Conservation (phyloP, 768 basidiomycete species). For the Phylloporus scabripes region DNA sequence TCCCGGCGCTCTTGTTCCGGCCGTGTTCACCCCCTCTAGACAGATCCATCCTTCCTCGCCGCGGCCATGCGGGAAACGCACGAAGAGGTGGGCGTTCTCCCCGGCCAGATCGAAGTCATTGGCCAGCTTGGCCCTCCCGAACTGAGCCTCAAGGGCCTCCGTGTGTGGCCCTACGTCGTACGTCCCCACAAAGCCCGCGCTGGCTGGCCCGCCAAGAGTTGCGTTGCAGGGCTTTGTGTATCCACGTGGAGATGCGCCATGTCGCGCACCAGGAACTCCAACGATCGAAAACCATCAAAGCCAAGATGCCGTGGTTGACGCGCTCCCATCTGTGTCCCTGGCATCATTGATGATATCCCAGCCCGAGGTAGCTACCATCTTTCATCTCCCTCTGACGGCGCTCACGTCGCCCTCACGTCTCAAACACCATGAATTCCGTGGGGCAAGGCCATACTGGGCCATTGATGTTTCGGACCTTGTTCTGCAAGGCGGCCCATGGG, state of each 20-base stretch:
- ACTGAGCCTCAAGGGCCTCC: conserved; percentile 49
- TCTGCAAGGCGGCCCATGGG: conserved; percentile 26
- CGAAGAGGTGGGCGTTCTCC: conserved; percentile 64
- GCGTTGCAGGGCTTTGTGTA: conserved; percentile 36
- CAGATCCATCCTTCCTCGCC: conserved; percentile 46
- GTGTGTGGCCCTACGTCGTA: conserved; percentile 77
- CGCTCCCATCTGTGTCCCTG: conserved; percentile 59
- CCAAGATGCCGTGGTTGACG: neutral
- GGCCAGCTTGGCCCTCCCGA: conserved; percentile 63
- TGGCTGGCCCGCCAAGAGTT: neutral
- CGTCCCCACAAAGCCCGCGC: conserved; percentile 23
- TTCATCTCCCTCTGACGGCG: conserved; percentile 62
- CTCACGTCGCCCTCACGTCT: conserved; percentile 45
- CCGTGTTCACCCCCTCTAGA: conserved; percentile 29
- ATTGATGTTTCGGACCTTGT: conserved; percentile 61
- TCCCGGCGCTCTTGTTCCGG: neutral
- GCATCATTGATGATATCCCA: conserved; percentile 46
- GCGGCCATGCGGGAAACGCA: conserved; percentile 67
- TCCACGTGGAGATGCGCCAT: conserved; percentile 10
- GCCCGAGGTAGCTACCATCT: conserved; percentile 61
- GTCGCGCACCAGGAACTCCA: neutral
- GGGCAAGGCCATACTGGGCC: conserved; percentile 51
- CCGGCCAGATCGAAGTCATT: conserved; percentile 58
- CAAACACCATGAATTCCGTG: conserved; percentile 51
- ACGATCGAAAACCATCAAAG: neutral